Conservation (phyloP, 2,329 filamentous ascomycete species). For the Coleophoma cylindrospora region DNA sequence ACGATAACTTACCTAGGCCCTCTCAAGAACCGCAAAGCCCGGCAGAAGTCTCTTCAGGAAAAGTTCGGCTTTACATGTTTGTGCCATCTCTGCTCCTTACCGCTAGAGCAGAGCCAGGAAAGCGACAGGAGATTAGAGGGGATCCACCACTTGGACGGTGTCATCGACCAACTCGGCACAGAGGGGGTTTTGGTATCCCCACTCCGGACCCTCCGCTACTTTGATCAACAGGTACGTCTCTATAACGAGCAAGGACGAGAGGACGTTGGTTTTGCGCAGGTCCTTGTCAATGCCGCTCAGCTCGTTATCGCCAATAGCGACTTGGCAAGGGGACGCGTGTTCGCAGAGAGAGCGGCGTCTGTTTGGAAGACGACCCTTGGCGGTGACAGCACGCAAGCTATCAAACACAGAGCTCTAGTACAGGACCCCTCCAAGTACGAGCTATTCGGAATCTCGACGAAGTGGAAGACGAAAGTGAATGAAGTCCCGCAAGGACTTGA, state of each 20-base stretch:
- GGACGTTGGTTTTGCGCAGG: constrained; percentile 15
- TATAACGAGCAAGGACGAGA: constrained; percentile 19
- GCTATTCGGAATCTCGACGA: constrained; percentile 1
- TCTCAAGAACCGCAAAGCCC: constrained; percentile 16
- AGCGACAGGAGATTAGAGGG: constrained; percentile 24
- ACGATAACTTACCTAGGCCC: constrained; percentile 27
- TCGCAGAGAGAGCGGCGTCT: constrained; percentile 18
- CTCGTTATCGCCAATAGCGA: constrained; percentile 26
- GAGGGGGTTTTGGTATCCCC: constrained; percentile 6
- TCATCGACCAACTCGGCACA: constrained; percentile 14
- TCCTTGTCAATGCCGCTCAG: constrained; percentile 22
- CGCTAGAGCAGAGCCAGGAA: constrained; percentile 21
- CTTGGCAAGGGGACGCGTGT: constrained; percentile 25
- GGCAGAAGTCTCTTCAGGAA: constrained; percentile 19
- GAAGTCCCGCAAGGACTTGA: constrained; percentile 2
- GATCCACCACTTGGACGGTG: constrained; percentile 18
- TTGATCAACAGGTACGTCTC: constrained; percentile 23
- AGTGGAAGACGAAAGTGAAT: constrained; percentile 4
- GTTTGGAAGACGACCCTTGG: constrained; percentile 7
- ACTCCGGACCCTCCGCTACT: constrained; percentile 8
- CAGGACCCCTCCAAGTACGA: constrained; percentile 4
- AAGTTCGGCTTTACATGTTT: constrained; percentile 29
- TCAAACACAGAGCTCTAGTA: constrained; percentile 2
- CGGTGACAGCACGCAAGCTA: constrained; percentile 7
- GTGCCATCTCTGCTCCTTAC: constrained; percentile 31